These are phyloP conservation scores for Elaeis oleifera DNA, from an alignment of 202 grass and related monocot species.

Conservation along the genomic window DNA sequence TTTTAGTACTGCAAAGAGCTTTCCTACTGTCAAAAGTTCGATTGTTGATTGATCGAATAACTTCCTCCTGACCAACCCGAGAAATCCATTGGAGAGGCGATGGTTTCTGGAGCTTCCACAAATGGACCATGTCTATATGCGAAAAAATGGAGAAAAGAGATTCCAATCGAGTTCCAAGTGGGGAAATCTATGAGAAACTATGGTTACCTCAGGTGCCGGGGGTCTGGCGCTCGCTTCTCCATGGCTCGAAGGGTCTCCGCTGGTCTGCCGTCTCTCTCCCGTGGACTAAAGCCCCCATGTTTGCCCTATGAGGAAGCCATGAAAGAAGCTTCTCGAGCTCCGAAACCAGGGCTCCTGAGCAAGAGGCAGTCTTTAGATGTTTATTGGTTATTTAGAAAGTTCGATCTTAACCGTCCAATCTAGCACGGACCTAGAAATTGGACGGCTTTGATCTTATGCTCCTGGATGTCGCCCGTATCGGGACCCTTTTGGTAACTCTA, in stretches of 20 bases:
- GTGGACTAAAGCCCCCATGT: too few relatives aligned
- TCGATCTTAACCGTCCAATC: too few relatives aligned
- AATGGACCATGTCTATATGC: slow-evolving; percentile 19
- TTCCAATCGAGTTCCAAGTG: not conserved
- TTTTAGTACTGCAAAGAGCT: not conserved
- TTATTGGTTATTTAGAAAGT: too few relatives aligned
- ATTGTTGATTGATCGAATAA: not conserved
- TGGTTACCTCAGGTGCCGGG: slow-evolving; percentile 1
- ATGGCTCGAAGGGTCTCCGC: not conserved
- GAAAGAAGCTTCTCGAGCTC: too few relatives aligned
- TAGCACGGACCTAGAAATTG: too few relatives aligned
- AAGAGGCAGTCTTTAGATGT: too few relatives aligned
- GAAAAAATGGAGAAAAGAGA: not conserved
- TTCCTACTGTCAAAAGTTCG: not conserved
- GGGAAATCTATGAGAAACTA: not conserved
- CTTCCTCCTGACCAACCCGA: slow-evolving; percentile 4
- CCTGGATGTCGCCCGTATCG: too few relatives aligned
- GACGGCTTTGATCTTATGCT: too few relatives aligned
- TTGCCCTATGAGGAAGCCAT: too few relatives aligned
- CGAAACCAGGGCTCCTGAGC: too few relatives aligned
- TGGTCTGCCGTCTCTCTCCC: not conserved
- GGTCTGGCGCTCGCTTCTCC: not conserved
- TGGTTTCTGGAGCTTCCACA: slow-evolving; percentile 12
- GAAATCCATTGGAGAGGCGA: slow-evolving; percentile 20
- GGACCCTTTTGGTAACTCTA: too few relatives aligned